Base-by-base conservation (phyloP, 2,329 filamentous ascomycete genomes). In the Fusarium robinianum region DNA sequence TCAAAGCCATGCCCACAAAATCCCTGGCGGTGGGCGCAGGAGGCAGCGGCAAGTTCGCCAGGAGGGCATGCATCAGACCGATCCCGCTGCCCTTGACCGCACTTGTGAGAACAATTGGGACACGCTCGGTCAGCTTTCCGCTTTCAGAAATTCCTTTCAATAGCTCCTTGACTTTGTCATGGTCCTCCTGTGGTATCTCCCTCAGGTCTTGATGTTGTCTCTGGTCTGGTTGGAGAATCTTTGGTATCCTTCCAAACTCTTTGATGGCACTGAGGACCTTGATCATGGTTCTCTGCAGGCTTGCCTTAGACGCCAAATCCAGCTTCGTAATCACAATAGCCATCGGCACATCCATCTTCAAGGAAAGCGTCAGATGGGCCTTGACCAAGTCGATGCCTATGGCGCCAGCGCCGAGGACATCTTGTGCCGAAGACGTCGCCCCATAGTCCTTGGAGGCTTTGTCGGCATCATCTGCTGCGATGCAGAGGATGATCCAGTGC, bases 31-130 rank as follows among this genome's bases (percentile, higher is more conserved):
- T 79, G 6, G 78, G 77, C 1, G 67, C 59, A 2, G 75, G 70
- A 6, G 85, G 85, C 15, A 92, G 75, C 0, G 91, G 91, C 26
- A 99, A 74, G 41, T 78, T 80, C 45, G 84, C 80, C 9, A 99
- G 73, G 14, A 97, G 76, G 12, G 90, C 88, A 70, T 97, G 94
- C 15, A 96, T 66, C 41, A 87, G 80, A 5, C 84, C 83, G 41
- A 97, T 86, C 0, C 94, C 92, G 9, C 79, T 84, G 0, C 92
- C 94, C 55, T 86, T 89, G 2, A 96, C 84, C 4, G 90, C 84
- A 62, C 91, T 96, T 4, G 90, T 92, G 45, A 97, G 76, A 2
- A 96, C 71, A 34, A 99, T 91, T 0, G 94, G 94, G 1, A 97
- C 87, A 22, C 81, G 73, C 55, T 70, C 62, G 49, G 74, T 67